Evolutionary conservation across 768 basidiomycete species (phyloP).

Genomic region (Pisolithus marmoratus): DNA sequence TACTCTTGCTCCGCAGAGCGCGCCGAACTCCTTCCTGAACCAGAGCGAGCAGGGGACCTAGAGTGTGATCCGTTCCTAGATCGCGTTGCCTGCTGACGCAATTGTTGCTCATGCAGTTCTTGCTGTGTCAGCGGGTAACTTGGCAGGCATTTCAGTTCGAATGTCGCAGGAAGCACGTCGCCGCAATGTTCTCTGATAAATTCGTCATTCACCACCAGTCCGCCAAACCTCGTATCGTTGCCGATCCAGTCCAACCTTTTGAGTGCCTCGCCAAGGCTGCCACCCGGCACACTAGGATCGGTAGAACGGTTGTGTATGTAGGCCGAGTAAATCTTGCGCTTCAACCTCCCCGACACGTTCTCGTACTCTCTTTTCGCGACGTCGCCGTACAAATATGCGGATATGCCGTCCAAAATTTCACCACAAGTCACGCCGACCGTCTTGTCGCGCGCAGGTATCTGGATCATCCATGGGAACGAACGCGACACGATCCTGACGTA

Average conservation of each 20-base stretch:
- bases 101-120: conserved; percentile 46
- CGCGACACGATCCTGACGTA: conserved; percentile 49
- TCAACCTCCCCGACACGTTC: conserved; percentile 27
- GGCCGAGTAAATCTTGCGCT: conserved; percentile 41
- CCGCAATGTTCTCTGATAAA: conserved; percentile 40
- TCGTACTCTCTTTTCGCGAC: conserved; percentile 51
- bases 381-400: conserved; percentile 44
- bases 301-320: conserved; percentile 71
- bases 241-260: conserved; percentile 65
- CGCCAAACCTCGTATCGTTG: conserved; percentile 55
- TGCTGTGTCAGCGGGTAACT: conserved; percentile 43
- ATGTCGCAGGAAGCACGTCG: conserved; percentile 52
- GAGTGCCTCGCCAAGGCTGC: conserved; percentile 55
- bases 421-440: conserved; percentile 61
- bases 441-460: conserved; percentile 38
- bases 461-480: conserved; percentile 51
- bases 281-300: conserved; percentile 61
- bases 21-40: conserved; percentile 1
- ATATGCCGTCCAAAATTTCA: conserved; percentile 55
- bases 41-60: not conserved
- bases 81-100: conserved; percentile 21
- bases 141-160: conserved; percentile 49
- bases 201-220: conserved; percentile 44
- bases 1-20: not conserved
- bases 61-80: conserved; percentile 7